Evolutionary conservation across 208 protist species (phyloP).

Genomic region (Trypanosoma vivax): DNA sequence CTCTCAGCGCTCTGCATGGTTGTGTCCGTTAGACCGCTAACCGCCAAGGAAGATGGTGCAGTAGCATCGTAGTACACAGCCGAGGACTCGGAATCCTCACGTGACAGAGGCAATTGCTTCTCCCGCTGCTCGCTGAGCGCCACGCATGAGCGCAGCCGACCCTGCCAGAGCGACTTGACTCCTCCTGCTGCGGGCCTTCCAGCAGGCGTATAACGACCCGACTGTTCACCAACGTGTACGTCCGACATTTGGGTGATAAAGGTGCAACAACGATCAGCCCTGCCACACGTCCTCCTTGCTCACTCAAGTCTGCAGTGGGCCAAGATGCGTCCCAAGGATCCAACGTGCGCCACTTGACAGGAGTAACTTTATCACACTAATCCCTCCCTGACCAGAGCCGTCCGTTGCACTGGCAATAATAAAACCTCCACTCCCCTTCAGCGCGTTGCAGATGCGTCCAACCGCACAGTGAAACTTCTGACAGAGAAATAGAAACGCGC

Average conservation of each 20-base stretch:
- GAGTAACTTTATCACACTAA: no score
- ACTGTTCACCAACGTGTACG: background rate
- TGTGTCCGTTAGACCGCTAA: background rate
- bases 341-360: no score
- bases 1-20: background rate
- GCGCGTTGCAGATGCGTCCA: no score
- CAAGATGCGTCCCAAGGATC: no score
- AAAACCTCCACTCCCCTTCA: no score
- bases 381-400: no score
- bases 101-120: background rate
- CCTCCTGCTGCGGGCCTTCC: background rate
- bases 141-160: conserved; percentile 10
- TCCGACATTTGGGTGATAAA: conserved; percentile 13
- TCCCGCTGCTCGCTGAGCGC: background rate
- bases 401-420: no score
- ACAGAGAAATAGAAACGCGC: no score
- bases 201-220: background rate
- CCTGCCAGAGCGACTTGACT: conserved; percentile 25
- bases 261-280: no score
- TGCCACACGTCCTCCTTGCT: no score
- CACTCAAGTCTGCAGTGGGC: no score
- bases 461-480: no score
- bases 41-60: background rate
- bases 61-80: background rate
- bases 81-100: background rate